phyloP scores from a whole-genome alignment of 345 rosid genomes.

The Conringia planisiliqua region DNA sequence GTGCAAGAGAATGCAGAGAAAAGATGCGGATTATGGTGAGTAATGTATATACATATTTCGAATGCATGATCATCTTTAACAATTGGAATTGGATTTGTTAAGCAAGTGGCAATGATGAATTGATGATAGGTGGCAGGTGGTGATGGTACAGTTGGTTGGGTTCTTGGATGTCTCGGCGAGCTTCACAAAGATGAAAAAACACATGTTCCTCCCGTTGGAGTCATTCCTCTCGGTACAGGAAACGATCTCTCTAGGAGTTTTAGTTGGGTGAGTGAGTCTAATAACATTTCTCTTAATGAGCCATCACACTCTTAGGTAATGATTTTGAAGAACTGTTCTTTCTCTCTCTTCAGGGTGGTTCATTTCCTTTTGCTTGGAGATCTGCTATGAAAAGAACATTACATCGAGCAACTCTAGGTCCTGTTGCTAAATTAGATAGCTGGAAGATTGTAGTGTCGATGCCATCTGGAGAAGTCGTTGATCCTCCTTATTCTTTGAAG shows the following conservation, averaged over 20 bases:
- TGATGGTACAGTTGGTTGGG: slow-evolving; percentile 99
- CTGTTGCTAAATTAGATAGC: slow-evolving; percentile 67
- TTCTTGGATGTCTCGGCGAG: slow-evolving; percentile 77
- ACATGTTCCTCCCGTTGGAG: slow-evolving; percentile 84
- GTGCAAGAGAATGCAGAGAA: slow-evolving; percentile 77
- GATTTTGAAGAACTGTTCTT: background rate
- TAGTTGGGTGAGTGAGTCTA: slow-evolving; percentile 62
- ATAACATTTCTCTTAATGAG: background rate
- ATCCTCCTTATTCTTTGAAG: slow-evolving; percentile 80
- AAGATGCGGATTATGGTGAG: slow-evolving; percentile 79
- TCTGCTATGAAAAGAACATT: slow-evolving; percentile 78
- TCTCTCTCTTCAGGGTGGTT: slow-evolving; percentile 66
- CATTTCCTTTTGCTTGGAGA: slow-evolving; percentile 96
- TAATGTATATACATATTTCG: background rate
- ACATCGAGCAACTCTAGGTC: slow-evolving; percentile 52
- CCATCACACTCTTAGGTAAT: slow-evolving; percentile 9
- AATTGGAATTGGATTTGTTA: background rate
- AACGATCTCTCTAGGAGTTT: slow-evolving; percentile 94
- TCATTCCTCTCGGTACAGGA: slow-evolving; percentile 96
- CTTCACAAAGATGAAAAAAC: slow-evolving; percentile 51
- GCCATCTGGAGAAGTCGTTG: slow-evolving; percentile 65
- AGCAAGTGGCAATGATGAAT: background rate
- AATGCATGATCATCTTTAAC: background rate
- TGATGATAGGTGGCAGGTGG: slow-evolving; percentile 94
- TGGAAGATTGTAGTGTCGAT: slow-evolving; percentile 74